These are phyloP conservation scores for Cryptosporidium bovis DNA, from an alignment of 169 alveolate genomes.

Conservation along the genomic window DNA sequence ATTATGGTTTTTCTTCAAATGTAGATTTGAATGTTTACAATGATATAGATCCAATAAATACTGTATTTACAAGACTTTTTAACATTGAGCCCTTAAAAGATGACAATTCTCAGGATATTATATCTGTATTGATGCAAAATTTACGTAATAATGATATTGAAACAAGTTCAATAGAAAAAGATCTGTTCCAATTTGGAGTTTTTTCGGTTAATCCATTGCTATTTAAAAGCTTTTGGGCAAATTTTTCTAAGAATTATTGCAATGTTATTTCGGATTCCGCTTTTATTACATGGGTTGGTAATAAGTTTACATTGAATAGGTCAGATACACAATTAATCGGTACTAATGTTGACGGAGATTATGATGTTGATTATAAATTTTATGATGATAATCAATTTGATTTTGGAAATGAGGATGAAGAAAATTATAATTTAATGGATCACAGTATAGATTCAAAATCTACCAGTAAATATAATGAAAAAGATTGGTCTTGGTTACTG, in stretches of 20 bases:
- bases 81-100: constrained; percentile 10
- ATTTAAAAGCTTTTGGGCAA: constrained; percentile 4
- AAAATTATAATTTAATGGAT: too few relatives aligned
- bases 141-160: constrained; percentile 5
- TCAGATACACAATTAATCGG: not conserved
- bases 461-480: not conserved
- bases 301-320: constrained; percentile 32
- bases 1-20: not conserved
- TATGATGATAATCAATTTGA: too few relatives aligned
- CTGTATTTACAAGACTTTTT: constrained; percentile 31
- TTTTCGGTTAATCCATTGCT: constrained; percentile 34
- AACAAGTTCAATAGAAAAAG: constrained; percentile 31
- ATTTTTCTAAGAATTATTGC: constrained; percentile 1
- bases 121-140: constrained; percentile 17
- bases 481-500: constrained; percentile 35
- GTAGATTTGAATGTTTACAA: not conserved
- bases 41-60: constrained; percentile 4
- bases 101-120: constrained; percentile 23
- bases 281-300: constrained; percentile 37
- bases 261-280: constrained; percentile 30
- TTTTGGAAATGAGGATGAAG: too few relatives aligned
- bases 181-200: constrained; percentile 46
- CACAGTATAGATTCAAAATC: too few relatives aligned
- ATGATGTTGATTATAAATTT: not conserved
- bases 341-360: not conserved